phyloP scores from a whole-genome alignment of 257 asterid genomes.

The Buddleja alternifolia region DNA sequence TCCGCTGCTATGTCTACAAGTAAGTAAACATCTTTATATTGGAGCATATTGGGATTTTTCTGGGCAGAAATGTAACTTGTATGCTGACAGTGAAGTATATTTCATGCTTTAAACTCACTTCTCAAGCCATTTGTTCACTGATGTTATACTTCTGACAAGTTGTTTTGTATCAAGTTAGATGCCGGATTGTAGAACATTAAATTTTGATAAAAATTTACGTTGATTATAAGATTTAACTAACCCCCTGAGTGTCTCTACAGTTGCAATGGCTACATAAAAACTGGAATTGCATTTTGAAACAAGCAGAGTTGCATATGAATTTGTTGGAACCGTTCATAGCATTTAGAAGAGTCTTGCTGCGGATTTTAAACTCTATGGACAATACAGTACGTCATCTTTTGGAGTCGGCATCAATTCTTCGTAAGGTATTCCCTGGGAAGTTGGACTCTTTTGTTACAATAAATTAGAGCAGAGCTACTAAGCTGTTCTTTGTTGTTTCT shows the following conservation, averaged over 20 bases:
- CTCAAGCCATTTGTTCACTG: constrained; percentile 17
- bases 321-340: constrained; percentile 93
- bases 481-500: constrained; percentile 28
- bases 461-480: constrained; percentile 23
- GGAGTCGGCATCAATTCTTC: constrained; percentile 89
- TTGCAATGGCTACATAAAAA: constrained; percentile 65
- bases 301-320: constrained; percentile 87
- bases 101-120: constrained; percentile 14
- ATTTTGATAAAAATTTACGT: neutral
- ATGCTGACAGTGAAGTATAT: constrained; percentile 6
- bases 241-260: constrained; percentile 49
- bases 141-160: neutral
- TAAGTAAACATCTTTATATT: neutral
- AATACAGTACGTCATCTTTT: constrained; percentile 73
- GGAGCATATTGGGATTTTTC: constrained; percentile 18
- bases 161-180: constrained; percentile 20
- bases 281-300: constrained; percentile 75
- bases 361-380: constrained; percentile 60
- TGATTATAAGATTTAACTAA: constrained; percentile 25
- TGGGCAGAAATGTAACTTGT: constrained; percentile 14
- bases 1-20: constrained; percentile 8
- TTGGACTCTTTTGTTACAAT: constrained; percentile 21
- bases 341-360: constrained; percentile 85
- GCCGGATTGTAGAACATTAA: constrained; percentile 7
- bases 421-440: constrained; percentile 63